Conservation (phyloP, 2,329 filamentous ascomycete genomes). For the Paraphoma chrysanthemicola region DNA sequence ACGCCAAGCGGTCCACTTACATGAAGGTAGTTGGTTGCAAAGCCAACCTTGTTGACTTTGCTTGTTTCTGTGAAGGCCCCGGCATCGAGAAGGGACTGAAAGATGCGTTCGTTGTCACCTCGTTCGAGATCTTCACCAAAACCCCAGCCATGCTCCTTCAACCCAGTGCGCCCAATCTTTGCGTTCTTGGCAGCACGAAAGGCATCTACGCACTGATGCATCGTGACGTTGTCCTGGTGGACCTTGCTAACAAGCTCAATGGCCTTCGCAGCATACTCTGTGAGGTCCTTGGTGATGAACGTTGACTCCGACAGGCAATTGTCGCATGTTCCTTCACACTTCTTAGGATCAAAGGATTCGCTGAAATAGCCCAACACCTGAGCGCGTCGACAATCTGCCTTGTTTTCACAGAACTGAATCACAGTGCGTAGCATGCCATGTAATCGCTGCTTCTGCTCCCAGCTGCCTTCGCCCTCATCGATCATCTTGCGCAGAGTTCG, state of each 20-base stretch:
- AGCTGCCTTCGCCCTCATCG: conserved; percentile 75
- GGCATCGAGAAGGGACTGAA: conserved; percentile 76
- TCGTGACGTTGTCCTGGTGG: conserved; percentile 62
- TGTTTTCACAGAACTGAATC: conserved; percentile 87
- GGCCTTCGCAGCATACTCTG: conserved; percentile 73
- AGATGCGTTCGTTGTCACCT: conserved; percentile 82
- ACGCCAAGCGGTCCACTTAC: conserved; percentile 53
- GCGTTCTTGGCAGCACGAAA: conserved; percentile 74
- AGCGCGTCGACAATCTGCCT: conserved; percentile 82
- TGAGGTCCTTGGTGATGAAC: conserved; percentile 80
- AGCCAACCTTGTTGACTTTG: conserved; percentile 67
- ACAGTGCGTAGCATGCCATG: conserved; percentile 85
- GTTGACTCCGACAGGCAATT: conserved; percentile 79
- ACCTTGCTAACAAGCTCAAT: conserved; percentile 70
- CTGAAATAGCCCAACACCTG: conserved; percentile 95
- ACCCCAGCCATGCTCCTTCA: conserved; percentile 66
- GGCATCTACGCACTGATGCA: conserved; percentile 83
- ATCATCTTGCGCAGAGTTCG: conserved; percentile 81
- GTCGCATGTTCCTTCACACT: conserved; percentile 82
- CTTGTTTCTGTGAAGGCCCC: conserved; percentile 77
- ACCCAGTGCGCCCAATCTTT: conserved; percentile 60
- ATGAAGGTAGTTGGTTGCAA: conserved; percentile 76
- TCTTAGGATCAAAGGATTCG: conserved; percentile 75
- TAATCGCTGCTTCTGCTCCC: conserved; percentile 83
- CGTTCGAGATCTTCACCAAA: conserved; percentile 73